phyloP scores from a whole-genome alignment of 73 alveolate genomes.

The Tetrahymena borealis region DNA sequence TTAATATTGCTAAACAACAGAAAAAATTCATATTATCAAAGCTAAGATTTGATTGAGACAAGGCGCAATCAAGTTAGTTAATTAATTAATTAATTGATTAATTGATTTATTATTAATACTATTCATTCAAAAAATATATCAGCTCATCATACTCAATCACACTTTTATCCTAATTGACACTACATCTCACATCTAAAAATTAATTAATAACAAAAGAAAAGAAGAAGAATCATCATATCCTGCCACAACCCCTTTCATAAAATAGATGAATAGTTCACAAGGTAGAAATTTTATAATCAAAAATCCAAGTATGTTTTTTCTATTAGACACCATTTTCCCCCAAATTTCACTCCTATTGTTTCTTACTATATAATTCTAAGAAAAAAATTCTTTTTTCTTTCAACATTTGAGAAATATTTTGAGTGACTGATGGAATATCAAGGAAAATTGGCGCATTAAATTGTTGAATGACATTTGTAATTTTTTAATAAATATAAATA shows the following conservation, averaged over 20 bases:
- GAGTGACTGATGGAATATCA: too few relatives aligned
- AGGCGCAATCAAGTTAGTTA: too few relatives aligned
- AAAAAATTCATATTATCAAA: too few relatives aligned
- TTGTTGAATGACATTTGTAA: not conserved
- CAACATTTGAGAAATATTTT: too few relatives aligned
- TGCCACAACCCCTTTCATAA: not conserved
- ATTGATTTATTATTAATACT: not conserved
- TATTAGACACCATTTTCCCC: too few relatives aligned
- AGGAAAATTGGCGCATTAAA: not conserved
- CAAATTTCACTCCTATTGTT: too few relatives aligned
- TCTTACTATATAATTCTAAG: too few relatives aligned
- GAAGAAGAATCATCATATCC: not conserved
- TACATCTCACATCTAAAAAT: not conserved
- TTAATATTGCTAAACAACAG: not conserved
- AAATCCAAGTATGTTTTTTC: not conserved
- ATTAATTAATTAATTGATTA: too few relatives aligned
- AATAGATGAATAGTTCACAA: not conserved
- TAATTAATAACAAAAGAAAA: not conserved
- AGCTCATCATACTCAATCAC: not conserved
- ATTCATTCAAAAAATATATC: not conserved
- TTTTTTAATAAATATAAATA: not conserved
- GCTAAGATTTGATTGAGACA: too few relatives aligned
- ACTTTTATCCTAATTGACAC: not conserved
- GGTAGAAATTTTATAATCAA: not conserved
- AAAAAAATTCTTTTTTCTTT: too few relatives aligned